phyloP scores from a whole-genome alignment of 2,329 filamentous ascomycete genomes.

The Zymoseptoria ardabiliae region DNA sequence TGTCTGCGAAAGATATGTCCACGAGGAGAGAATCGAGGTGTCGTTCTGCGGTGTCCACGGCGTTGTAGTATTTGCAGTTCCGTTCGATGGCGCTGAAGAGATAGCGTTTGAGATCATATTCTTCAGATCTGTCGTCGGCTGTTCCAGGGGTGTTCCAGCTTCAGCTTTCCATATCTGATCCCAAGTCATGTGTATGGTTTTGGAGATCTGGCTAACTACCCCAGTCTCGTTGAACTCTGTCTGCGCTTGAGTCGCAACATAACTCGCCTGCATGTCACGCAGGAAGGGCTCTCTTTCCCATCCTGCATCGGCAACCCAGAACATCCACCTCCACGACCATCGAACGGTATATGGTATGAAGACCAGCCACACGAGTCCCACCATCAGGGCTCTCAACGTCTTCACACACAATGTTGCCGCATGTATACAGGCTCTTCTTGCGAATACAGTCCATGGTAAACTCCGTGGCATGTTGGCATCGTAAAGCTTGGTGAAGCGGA shows the following conservation, averaged over 20 bases:
- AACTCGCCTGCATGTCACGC: slow-evolving; percentile 13
- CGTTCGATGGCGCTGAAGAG: background rate
- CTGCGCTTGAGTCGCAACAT: slow-evolving; percentile 6
- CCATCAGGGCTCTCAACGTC: slow-evolving; percentile 58
- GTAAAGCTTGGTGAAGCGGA: slow-evolving; percentile 97
- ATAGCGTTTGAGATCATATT: background rate
- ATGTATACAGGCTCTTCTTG: slow-evolving; percentile 70
- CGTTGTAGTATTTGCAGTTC: slow-evolving; percentile 3
- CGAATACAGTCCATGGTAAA: slow-evolving; percentile 72
- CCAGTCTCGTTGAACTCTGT: slow-evolving; percentile 3
- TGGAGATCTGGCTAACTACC: slow-evolving; percentile 1
- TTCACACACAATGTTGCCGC: slow-evolving; percentile 37
- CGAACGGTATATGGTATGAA: slow-evolving; percentile 87
- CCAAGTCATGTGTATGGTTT: background rate
- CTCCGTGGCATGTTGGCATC: slow-evolving; percentile 84
- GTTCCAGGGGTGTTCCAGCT: slow-evolving; percentile 1
- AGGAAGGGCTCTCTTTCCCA: slow-evolving; percentile 44
- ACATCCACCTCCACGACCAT: slow-evolving; percentile 84
- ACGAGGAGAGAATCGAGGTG: slow-evolving; percentile 25
- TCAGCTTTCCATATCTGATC: background rate
- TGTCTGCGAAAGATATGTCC: slow-evolving; percentile 47
- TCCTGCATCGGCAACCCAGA: slow-evolving; percentile 84
- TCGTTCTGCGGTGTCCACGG: slow-evolving; percentile 15
- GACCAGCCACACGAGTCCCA: slow-evolving; percentile 79
- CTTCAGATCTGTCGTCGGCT: slow-evolving; percentile 2